Conservation (phyloP, 768 basidiomycete genomes). For the button mushroom (Agaricus bisporus) region DNA sequence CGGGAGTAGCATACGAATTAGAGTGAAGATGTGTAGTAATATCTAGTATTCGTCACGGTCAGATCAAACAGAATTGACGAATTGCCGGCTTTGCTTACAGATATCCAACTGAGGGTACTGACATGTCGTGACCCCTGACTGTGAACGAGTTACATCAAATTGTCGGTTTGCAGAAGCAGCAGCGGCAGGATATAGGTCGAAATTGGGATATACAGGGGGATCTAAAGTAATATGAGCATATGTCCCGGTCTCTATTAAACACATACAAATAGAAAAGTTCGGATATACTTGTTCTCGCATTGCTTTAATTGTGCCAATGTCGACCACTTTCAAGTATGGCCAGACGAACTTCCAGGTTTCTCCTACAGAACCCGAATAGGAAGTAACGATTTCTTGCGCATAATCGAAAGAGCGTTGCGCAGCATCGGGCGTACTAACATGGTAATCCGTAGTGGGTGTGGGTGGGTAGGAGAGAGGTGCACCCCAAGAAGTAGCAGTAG, state of each 20-base stretch:
- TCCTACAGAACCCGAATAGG: conserved; percentile 1
- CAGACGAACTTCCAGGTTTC: conserved; percentile 16
- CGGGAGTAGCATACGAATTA: background rate
- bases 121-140: no score
- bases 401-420: conserved; percentile 30
- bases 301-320: background rate
- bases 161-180: no score
- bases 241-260: background rate
- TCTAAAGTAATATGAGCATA: conserved; percentile 13
- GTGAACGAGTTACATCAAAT: no score
- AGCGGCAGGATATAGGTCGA: conserved; percentile 23
- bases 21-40: no score
- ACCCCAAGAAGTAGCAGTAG: conserved; percentile 47
- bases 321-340: conserved; percentile 7
- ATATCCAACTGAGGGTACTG: no score
- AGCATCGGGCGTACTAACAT: conserved; percentile 34
- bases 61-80: no score
- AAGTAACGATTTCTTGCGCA: conserved; percentile 6
- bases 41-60: no score
- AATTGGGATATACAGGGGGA: conserved; percentile 26
- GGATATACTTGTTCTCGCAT: background rate
- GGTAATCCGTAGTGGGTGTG: conserved; percentile 28
- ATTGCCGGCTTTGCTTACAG: background rate
- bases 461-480: conserved; percentile 37
- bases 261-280: conserved; percentile 21